These are phyloP conservation scores for Hyphopichia burtonii DNA, from an alignment of 1,139 yeast species.

Conservation along the genomic window DNA sequence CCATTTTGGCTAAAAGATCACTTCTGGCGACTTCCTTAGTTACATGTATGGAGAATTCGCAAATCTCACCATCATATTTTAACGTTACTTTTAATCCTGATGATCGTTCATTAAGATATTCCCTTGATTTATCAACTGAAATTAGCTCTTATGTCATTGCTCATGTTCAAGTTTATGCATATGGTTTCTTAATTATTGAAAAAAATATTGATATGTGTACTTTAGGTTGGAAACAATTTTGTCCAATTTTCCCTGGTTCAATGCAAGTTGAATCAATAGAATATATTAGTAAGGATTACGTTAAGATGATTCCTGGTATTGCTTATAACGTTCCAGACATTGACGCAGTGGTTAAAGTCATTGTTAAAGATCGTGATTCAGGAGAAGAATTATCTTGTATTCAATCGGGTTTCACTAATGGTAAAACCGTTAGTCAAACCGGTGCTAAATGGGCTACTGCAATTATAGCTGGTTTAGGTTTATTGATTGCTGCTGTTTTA, in stretches of 20 bases:
- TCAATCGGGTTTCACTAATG: constrained; percentile 67
- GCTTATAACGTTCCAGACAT: constrained; percentile 77
- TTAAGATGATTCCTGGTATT: constrained; percentile 60
- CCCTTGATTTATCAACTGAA: constrained; percentile 61
- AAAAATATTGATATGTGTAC: constrained; percentile 54
- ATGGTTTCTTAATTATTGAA: constrained; percentile 65
- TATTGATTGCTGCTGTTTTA: constrained; percentile 63
- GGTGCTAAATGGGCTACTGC: constrained; percentile 89
- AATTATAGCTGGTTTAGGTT: constrained; percentile 74
- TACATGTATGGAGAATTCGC: constrained; percentile 69
- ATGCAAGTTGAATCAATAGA: constrained; percentile 66
- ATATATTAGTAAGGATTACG: constrained; percentile 48
- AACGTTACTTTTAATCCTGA: constrained; percentile 70
- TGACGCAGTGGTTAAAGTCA: constrained; percentile 66
- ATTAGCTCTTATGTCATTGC: constrained; percentile 59
- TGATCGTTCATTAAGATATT: constrained; percentile 56
- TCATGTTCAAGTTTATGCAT: constrained; percentile 66
- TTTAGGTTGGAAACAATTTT: constrained; percentile 74
- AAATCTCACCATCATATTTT: constrained; percentile 62
- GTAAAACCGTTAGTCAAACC: constrained; percentile 70
- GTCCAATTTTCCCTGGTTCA: constrained; percentile 72
- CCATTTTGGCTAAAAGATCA: constrained; percentile 29
- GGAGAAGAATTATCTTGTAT: constrained; percentile 60
- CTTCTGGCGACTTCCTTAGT: constrained; percentile 67
- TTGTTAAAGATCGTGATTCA: constrained; percentile 34